Evolutionary conservation across 345 rosid species (phyloP).

Genomic region (Aurinia saxatilis): DNA sequence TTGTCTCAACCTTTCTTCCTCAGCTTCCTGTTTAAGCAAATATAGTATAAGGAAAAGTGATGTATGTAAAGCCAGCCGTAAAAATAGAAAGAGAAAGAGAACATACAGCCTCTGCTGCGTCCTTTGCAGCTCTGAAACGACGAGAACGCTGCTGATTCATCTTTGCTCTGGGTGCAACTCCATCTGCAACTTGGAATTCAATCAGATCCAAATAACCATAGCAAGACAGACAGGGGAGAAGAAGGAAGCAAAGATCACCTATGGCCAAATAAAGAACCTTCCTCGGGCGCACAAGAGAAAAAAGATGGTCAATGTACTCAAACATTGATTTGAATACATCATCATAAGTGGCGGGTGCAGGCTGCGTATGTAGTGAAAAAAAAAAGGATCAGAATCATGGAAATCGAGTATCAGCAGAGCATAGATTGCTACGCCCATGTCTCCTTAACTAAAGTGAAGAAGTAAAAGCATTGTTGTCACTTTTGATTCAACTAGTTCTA

Average conservation of each 20-base stretch:
- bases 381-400: background rate
- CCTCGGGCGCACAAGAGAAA: constrained; percentile 88
- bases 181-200: constrained; percentile 46
- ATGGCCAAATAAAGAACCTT: constrained; percentile 93
- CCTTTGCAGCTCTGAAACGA: constrained; percentile 96
- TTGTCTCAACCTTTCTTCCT: constrained; percentile 77
- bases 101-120: constrained; percentile 86
- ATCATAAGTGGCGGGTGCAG: constrained; percentile 88
- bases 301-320: constrained; percentile 85
- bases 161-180: constrained; percentile 99
- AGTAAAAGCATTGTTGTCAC: background rate
- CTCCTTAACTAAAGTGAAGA: background rate
- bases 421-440: background rate
- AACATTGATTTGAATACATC: constrained; percentile 83
- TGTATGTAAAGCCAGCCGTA: too few relatives aligned
- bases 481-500: too few relatives aligned
- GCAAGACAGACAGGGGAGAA: background rate
- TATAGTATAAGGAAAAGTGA: background rate
- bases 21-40: constrained; percentile 61
- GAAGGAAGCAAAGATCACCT: constrained; percentile 43
- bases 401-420: background rate
- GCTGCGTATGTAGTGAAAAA: constrained; percentile 41
- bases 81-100: constrained; percentile 6
- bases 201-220: background rate
- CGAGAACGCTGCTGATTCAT: constrained; percentile 98